phyloP scores from a whole-genome alignment of 148 eudicot species.

The Silene uniflora region DNA sequence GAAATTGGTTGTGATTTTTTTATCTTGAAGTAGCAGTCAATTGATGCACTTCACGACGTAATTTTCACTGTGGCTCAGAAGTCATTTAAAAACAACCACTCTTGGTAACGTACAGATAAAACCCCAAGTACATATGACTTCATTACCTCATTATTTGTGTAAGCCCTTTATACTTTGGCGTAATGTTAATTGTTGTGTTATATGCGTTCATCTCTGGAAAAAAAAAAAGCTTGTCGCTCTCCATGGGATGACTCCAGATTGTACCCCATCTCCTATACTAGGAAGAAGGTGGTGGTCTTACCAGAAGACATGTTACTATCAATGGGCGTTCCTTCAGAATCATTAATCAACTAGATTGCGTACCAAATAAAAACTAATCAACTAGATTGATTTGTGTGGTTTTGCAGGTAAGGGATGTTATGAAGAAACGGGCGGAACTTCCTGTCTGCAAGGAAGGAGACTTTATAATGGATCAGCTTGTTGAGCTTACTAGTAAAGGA shows the following conservation, averaged over 20 bases:
- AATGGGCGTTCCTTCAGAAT: too few species aligned
- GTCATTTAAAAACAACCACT: too few species aligned
- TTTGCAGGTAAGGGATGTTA: conserved; percentile 87
- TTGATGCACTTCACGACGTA: too few species aligned
- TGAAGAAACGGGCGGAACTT: conserved; percentile 84
- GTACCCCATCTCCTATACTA: neutral
- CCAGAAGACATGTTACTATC: neutral
- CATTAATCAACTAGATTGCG: conserved; percentile 4
- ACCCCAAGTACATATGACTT: too few species aligned
- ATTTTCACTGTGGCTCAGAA: too few species aligned
- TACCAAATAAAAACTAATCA: too few species aligned
- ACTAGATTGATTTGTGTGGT: conserved; percentile 16
- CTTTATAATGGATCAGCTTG: conserved; percentile 88
- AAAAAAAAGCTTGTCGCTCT: neutral
- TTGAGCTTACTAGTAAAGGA: conserved; percentile 90
- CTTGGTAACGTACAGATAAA: too few species aligned
- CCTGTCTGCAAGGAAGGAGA: conserved; percentile 50
- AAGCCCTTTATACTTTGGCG: too few species aligned
- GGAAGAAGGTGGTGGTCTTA: neutral
- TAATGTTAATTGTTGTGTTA: too few species aligned
- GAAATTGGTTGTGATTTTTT: too few species aligned
- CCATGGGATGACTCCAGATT: neutral
- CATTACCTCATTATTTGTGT: too few species aligned
- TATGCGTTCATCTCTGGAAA: neutral
- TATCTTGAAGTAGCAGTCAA: too few species aligned